Evolutionary conservation across 495 filamentous ascomycete genomes (phyloP), one percentile per base, ranked within the genome.

Genomic region (Podospora fimiseda): DNA sequence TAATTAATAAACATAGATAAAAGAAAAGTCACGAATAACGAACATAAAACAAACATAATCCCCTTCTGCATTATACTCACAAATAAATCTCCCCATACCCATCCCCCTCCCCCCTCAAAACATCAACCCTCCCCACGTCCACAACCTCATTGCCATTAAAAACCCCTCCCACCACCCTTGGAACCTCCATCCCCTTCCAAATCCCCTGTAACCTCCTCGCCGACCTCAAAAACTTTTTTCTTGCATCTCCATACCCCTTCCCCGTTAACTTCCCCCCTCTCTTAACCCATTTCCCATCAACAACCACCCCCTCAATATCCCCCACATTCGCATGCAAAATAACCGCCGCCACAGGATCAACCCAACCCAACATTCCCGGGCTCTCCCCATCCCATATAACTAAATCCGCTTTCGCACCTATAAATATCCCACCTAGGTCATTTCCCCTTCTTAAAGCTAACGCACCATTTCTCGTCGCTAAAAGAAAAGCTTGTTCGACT

Each of bases 311-410:
- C 41, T 70, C 60, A 30, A 79, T 58, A 48, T 79, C 73, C 1
- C 70, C 73, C 9, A 72, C 64, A 37, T 64, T 72, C 2, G 71
- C 65, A 40, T 78, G 75, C 43, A 79, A 57, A 6, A 79, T 65
- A 15, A 79, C 63, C 0, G 76, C 76, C 2, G 76, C 74, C 22
- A 79, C 69, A 9, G 76, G 72, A 53, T 79, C 75, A 16, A 43
- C 54, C 68, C 71, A 74, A 0, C 73, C 74, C 1, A 78, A 18
- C 41, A 43, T 43, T 53, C 57, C 58, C 0, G 76, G 74, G 1
- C 69, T 59, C 1, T 59, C 61, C n/a, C 70, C 74, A 46, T 75
- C 57, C 60, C 74, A 78, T 16, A 78, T 63, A 14, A 74, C 70
- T 9, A 79, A 33, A 48, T 79, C 74, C 2, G 74, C 74, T 43